phyloP scores from a whole-genome alignment of 2,329 filamentous ascomycete species.

The Diaporthe aspalathi region DNA sequence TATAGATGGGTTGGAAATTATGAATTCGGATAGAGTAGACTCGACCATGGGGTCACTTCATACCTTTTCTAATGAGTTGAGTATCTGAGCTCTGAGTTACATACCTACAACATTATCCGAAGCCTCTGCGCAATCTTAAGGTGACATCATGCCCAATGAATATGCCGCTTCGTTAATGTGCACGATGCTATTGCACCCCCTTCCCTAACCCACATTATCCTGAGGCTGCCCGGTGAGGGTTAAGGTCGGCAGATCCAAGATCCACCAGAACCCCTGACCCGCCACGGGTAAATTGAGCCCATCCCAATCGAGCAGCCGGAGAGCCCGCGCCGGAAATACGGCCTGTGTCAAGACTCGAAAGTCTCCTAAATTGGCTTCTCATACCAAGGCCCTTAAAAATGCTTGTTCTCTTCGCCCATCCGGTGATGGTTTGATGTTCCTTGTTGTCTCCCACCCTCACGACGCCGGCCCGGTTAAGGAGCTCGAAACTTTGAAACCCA shows the following conservation, averaged over 20 bases:
- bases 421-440: background rate
- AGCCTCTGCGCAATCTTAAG: no score
- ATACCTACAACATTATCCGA: background rate
- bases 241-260: background rate
- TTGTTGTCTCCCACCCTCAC: background rate
- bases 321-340: constrained; percentile 21
- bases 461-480: background rate
- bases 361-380: background rate
- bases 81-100: background rate
- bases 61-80: constrained; percentile 1
- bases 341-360: constrained; percentile 7
- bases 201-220: background rate
- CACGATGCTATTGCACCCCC: background rate
- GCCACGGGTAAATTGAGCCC: constrained; percentile 19
- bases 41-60: background rate
- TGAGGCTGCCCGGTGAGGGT: background rate
- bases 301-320: constrained; percentile 22
- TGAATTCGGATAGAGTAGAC: constrained; percentile 28
- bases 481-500: background rate
- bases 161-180: no score
- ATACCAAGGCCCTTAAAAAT: no score
- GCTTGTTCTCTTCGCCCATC: background rate
- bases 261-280: constrained; percentile 24
- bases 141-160: background rate
- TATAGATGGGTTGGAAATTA: constrained; percentile 16